Evolutionary conservation across 805 yeast genomes (phyloP).

Genomic region (Pachysolen tannophilus): DNA sequence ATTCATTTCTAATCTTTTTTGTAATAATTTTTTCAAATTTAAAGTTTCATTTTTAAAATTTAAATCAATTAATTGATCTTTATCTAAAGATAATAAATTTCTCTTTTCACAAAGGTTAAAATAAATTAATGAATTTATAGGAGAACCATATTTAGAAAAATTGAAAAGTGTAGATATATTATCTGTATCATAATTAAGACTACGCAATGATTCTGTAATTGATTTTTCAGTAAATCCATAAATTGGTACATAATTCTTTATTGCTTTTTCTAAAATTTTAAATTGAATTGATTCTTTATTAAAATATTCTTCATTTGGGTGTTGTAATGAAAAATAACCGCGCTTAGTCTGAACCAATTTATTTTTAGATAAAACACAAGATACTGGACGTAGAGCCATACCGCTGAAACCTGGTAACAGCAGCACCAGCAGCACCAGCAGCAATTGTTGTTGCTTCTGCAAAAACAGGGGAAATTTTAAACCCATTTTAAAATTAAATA

Average conservation of each 20-base stretch:
- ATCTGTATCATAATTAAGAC: conserved; percentile 31
- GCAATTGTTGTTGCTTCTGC: no score
- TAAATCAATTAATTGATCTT: conserved; percentile 13
- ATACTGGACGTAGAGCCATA: no score
- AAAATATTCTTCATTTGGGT: conserved; percentile 27
- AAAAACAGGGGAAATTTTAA: no score
- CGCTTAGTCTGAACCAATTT: no score
- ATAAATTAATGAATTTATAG: conserved; percentile 23
- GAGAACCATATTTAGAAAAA: conserved; percentile 16
- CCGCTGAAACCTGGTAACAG: no score
- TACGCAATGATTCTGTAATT: conserved; percentile 34
- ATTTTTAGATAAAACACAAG: no score
- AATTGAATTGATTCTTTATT: conserved; percentile 28
- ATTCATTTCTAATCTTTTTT: conserved; percentile 44
- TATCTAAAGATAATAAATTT: conserved; percentile 24
- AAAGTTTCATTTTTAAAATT: conserved; percentile 14
- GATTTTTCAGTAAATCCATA: conserved; percentile 35
- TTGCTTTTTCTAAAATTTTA: conserved; percentile 24
- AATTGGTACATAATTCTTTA: conserved; percentile 29
- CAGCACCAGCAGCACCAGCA: no score
- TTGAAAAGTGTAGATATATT: conserved; percentile 32
- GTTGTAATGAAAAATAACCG: conserved; percentile 29
- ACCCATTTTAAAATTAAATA: no score
- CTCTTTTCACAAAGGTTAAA: conserved; percentile 40
- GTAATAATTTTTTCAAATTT: conserved; percentile 23